Conservation (phyloP, 2,329 filamentous ascomycete species). For the Pyrenochaeta sp. region DNA sequence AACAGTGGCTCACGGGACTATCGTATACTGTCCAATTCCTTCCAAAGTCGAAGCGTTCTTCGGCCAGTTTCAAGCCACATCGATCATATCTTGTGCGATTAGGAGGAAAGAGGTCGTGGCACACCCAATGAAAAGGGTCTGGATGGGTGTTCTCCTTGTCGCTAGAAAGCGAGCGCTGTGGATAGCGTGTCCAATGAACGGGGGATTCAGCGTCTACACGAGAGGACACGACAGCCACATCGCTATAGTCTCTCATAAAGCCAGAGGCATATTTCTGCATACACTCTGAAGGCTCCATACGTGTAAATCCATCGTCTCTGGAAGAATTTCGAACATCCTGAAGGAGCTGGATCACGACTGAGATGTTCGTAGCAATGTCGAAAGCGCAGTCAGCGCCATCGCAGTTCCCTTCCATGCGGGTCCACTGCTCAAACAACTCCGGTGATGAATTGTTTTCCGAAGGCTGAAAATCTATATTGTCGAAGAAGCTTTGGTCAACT, state of each 20-base stretch:
- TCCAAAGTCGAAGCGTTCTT: conserved; percentile 1
- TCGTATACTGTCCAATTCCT: conserved; percentile 26
- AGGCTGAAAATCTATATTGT: conserved; percentile 11
- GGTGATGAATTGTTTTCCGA: conserved; percentile 18
- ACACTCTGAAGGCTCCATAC: conserved; percentile 9
- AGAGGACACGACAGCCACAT: conserved; percentile 17
- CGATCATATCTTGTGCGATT: not conserved
- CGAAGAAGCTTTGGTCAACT: conserved; percentile 9
- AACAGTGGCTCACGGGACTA: conserved; percentile 18
- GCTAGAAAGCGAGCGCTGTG: conserved; percentile 11
- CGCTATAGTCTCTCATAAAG: conserved; percentile 15
- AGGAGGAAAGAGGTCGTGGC: conserved; percentile 11
- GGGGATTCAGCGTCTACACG: conserved; percentile 5
- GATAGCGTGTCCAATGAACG: conserved; percentile 20
- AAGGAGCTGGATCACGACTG: conserved; percentile 10
- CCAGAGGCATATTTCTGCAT: conserved; percentile 16
- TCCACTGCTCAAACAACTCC: conserved; percentile 8
- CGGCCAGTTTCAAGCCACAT: conserved; percentile 4
- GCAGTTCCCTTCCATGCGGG: conserved; percentile 1
- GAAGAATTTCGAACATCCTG: conserved; percentile 11
- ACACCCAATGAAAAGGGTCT: conserved; percentile 25
- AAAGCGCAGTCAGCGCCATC: conserved; percentile 7
- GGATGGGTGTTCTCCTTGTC: conserved; percentile 15
- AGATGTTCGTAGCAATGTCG: conserved; percentile 12
- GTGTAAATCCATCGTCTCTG: not conserved